Percentiles rank a stretch among this genome's conserved stretches.
These are phyloP conservation scores for Prunus armeniaca DNA, from an alignment of 306 rosid genomes.

Conservation along the genomic window DNA sequence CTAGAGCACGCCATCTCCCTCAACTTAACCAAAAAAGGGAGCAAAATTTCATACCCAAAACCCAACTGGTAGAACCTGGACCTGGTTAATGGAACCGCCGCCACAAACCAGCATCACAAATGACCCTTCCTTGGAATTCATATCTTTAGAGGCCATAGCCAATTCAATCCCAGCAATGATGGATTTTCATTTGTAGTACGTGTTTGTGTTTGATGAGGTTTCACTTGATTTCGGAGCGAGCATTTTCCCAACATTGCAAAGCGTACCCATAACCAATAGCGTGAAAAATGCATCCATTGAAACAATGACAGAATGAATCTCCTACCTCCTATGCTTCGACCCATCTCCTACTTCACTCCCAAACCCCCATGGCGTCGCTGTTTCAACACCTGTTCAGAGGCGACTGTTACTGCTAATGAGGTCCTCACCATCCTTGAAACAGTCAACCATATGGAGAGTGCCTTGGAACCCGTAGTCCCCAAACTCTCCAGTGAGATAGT, in stretches of 20 bases:
- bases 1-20: too few relatives aligned
- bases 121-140: too few relatives aligned
- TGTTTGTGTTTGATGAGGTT: too few relatives aligned
- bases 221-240: too few relatives aligned
- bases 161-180: too few relatives aligned
- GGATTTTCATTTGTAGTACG: too few relatives aligned
- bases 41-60: too few relatives aligned
- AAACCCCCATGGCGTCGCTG: slow-evolving; percentile 21
- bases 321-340: slow-evolving; percentile 2
- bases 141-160: too few relatives aligned
- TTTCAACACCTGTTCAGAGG: slow-evolving; percentile 15
- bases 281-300: not conserved
- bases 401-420: slow-evolving; percentile 17
- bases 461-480: slow-evolving; percentile 12
- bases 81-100: too few relatives aligned
- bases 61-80: too few relatives aligned
- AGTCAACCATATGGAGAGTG: slow-evolving; percentile 12
- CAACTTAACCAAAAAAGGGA: too few relatives aligned
- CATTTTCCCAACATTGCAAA: not conserved
- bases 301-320: slow-evolving; percentile 9
- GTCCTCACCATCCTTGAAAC: slow-evolving; percentile 29
- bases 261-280: not conserved
- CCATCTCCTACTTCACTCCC: slow-evolving; percentile 9
- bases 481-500: slow-evolving; percentile 8
- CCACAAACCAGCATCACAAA: too few relatives aligned